These are phyloP conservation scores for Erodium moschatum DNA, from an alignment of 441 rosid genomes.

Conservation along the genomic window DNA sequence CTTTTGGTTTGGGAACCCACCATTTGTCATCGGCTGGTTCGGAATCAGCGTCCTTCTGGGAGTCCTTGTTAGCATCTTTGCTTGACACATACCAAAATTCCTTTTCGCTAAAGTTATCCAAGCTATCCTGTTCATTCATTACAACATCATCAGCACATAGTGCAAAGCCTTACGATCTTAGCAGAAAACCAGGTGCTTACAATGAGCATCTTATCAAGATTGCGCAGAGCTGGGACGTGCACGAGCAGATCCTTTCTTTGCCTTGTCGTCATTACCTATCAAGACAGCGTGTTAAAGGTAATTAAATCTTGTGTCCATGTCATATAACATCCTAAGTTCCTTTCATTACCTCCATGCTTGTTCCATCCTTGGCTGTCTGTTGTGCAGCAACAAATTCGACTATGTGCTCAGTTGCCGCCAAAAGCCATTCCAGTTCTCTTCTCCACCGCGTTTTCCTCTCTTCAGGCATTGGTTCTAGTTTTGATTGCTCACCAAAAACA, in stretches of 20 bases:
- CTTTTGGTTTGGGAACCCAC: slow-evolving; percentile 89
- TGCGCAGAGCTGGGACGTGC: slow-evolving; percentile 78
- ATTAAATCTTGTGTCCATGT: neutral
- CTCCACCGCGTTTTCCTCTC: slow-evolving; percentile 75
- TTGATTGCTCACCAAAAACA: slow-evolving; percentile 63
- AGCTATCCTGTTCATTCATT: slow-evolving; percentile 41
- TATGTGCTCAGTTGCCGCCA: slow-evolving; percentile 74
- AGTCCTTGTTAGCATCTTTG: slow-evolving; percentile 48
- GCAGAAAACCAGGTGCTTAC: slow-evolving; percentile 35
- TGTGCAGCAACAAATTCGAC: slow-evolving; percentile 85
- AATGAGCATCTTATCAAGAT: slow-evolving; percentile 69
- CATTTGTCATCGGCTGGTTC: slow-evolving; percentile 74
- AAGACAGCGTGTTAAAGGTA: neutral
- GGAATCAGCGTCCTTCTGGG: slow-evolving; percentile 45
- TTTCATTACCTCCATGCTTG: slow-evolving; percentile 64
- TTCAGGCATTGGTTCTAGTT: slow-evolving; percentile 69
- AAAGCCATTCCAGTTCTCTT: slow-evolving; percentile 72
- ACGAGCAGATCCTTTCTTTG: slow-evolving; percentile 71
- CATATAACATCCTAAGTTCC: neutral
- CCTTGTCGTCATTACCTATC: slow-evolving; percentile 53
- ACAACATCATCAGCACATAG: slow-evolving; percentile 6
- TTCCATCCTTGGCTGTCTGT: slow-evolving; percentile 57
- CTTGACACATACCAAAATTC: slow-evolving; percentile 43
- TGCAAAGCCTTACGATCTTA: neutral
- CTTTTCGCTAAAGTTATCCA: slow-evolving; percentile 55